Percentiles rank a stretch among this genome's conserved stretches.
These are phyloP conservation scores for Breynia disticha DNA, from an alignment of 441 rosid species.

Conservation along the genomic window DNA sequence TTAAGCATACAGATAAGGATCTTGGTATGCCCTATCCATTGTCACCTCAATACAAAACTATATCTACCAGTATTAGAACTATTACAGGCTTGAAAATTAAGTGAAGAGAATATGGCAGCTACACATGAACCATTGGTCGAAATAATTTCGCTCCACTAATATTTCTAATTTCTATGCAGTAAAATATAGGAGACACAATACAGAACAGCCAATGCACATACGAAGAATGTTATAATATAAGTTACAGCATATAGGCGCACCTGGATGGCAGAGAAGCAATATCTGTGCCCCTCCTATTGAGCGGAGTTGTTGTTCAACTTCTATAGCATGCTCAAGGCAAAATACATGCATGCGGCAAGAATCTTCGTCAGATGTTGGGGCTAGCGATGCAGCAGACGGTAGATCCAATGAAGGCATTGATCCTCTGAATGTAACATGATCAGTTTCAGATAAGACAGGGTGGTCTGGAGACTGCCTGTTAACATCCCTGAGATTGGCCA, in stretches of 20 bases:
- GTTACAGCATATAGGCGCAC: slow-evolving; percentile 22
- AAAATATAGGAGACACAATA: no score
- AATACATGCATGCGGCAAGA: slow-evolving; percentile 81
- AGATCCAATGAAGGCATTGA: slow-evolving; percentile 15
- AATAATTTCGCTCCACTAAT: no score
- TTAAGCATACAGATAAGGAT: no score
- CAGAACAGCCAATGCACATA: no score
- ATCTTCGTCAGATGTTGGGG: slow-evolving; percentile 56
- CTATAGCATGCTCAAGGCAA: slow-evolving; percentile 95
- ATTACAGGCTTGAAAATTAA: neutral
- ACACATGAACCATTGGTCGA: no score
- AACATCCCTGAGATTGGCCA: slow-evolving; percentile 16
- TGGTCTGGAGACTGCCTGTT: slow-evolving; percentile 23
- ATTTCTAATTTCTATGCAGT: no score
- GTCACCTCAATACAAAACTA: neutral
- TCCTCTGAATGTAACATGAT: slow-evolving; percentile 22
- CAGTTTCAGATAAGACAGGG: slow-evolving; percentile 23
- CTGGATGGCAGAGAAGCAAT: slow-evolving; percentile 88
- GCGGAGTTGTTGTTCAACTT: slow-evolving; percentile 74
- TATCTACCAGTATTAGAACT: neutral
- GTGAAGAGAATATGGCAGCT: no score
- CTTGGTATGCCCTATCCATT: no score
- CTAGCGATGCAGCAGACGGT: slow-evolving; percentile 23
- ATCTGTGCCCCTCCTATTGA: slow-evolving; percentile 70
- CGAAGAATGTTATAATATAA: neutral